Conservation (phyloP, 257 asterid genomes). For the Nicotiana obtusifolia region DNA sequence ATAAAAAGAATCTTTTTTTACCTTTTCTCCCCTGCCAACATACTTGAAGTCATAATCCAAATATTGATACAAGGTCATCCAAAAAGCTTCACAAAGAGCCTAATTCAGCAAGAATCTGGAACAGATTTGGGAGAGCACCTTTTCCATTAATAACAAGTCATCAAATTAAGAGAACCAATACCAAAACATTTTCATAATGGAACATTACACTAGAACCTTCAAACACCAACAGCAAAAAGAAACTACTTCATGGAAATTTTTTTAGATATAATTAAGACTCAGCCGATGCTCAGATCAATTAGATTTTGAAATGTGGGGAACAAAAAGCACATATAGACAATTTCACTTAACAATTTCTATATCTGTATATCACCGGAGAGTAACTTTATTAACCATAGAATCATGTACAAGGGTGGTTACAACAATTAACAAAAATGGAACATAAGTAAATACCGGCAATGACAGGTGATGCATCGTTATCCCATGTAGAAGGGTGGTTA, state of each 20-base stretch:
- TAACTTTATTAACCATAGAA: not conserved
- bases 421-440: not conserved
- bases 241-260: not conserved
- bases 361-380: not conserved
- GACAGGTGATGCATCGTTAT: not conserved
- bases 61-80: conserved; percentile 57
- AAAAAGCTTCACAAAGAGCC: conserved; percentile 23
- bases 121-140: not conserved
- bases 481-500: not conserved
- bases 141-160: not conserved
- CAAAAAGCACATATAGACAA: not conserved
- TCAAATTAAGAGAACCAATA: not conserved
- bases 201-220: not conserved
- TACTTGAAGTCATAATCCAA: conserved; percentile 72
- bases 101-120: conserved; percentile 7
- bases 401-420: not conserved
- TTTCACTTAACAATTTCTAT: not conserved
- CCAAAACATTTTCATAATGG: not conserved
- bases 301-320: not conserved
- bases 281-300: not conserved
- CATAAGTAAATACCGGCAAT: not conserved
- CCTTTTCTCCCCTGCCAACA: conserved; percentile 93
- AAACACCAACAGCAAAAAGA: not conserved
- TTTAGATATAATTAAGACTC: not conserved
- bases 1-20: conserved; percentile 21